Base-by-base conservation (phyloP, 805 yeast species). In the Saccharomycopsis fodiens region DNA sequence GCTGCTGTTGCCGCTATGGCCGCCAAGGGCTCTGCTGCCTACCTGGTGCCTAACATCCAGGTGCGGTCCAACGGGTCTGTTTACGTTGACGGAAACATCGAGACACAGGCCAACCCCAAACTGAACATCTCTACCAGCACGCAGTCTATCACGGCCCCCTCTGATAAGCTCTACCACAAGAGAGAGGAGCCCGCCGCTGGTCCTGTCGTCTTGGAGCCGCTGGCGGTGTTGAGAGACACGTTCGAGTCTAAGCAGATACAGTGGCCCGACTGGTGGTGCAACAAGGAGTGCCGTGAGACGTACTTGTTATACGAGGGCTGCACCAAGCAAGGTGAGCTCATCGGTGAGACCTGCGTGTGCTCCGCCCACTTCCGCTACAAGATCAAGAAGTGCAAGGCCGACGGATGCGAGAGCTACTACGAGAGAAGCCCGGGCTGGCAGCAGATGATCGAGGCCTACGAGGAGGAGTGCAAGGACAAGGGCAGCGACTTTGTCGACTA, bases 211-310 rank as follows among this genome's bases (percentile, higher is more conserved):
- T n/a, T n/a, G n/a, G n/a, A n/a, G n/a, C n/a, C n/a, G n/a, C n/a
- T n/a, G n/a, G n/a, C n/a, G n/a, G n/a, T n/a, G n/a, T n/a, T n/a
- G n/a, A n/a, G n/a, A n/a, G n/a, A n/a, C n/a, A n/a, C n/a, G n/a
- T n/a, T n/a, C n/a, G n/a, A n/a, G n/a, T n/a, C n/a, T n/a, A 3
- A 29, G 30, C 44, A 23, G 4, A 48, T 46, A 22, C 41, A 50
- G 30, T 50, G 53, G 53, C 53, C 53, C 17, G 47, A 50, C 27
- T 31, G 39, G 4, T 50, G 53, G 53, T 50, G 53, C 37, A 51
- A 50, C 20, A 50, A 50, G 32, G 49, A 50, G 29, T 50, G 53
- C 35, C 34, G 49, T 6, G 53, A 50, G 37, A 47, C 53, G 2
- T 39, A 21, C n/a, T 20, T 50, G 23, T 35, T 50, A 6, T 50